Conservation (phyloP, 306 rosid genomes). For the Cucurbita ficifolia region DNA sequence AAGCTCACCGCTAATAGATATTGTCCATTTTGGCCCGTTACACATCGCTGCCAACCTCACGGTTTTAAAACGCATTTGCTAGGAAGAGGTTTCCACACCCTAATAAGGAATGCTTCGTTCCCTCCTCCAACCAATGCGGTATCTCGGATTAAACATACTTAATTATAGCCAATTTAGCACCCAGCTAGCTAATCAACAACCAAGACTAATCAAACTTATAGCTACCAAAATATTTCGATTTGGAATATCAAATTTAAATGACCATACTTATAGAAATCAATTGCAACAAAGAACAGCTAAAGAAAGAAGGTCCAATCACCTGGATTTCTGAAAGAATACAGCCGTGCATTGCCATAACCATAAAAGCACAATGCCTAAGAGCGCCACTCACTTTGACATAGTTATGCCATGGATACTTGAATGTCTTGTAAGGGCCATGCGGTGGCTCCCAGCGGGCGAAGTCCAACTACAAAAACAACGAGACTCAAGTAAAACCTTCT, state of each 20-base stretch:
- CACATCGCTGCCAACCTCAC: too few species aligned
- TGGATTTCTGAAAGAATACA: constrained; percentile 93
- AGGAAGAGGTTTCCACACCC: too few species aligned
- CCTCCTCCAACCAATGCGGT: too few species aligned
- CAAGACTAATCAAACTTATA: background rate
- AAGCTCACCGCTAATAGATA: too few species aligned
- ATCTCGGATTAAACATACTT: background rate
- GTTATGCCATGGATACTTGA: constrained; percentile 80
- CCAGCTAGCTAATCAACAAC: background rate
- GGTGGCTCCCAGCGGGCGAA: constrained; percentile 98
- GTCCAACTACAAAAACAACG: constrained; percentile 44
- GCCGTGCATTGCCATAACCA: constrained; percentile 97
- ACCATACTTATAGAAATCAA: background rate
- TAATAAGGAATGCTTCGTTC: too few species aligned
- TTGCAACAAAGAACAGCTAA: background rate
- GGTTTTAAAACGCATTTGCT: too few species aligned
- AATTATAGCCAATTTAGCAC: background rate
- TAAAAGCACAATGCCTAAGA: constrained; percentile 87
- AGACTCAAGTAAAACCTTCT: background rate
- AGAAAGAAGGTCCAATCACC: constrained; percentile 26
- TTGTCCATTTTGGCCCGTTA: too few species aligned
- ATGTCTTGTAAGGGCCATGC: constrained; percentile 68
- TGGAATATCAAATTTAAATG: background rate
- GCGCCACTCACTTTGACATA: constrained; percentile 90
- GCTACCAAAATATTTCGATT: background rate